phyloP scores from a whole-genome alignment of 2,329 filamentous ascomycete species.

The Periconia sp. region DNA sequence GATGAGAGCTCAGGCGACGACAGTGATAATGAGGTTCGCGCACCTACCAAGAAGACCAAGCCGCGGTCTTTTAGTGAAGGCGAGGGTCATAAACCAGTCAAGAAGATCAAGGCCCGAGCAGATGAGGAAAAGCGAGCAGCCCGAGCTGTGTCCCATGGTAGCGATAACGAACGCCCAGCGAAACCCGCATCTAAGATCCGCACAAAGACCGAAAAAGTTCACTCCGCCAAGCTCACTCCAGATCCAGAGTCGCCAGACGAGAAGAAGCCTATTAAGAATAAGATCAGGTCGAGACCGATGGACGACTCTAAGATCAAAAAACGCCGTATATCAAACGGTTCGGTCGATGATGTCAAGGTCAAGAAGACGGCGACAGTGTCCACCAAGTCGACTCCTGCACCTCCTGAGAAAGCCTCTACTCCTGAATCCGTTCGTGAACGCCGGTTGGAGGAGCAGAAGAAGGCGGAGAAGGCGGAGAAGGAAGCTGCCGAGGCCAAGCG shows the following conservation, averaged over 20 bases:
- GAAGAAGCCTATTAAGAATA: slow-evolving; percentile 36
- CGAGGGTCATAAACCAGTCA: slow-evolving; percentile 40
- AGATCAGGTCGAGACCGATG: slow-evolving; percentile 38
- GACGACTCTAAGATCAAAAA: slow-evolving; percentile 40
- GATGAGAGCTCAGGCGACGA: slow-evolving; percentile 45
- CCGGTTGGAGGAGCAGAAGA: slow-evolving; percentile 40
- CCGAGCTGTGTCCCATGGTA: slow-evolving; percentile 35
- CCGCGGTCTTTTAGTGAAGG: slow-evolving; percentile 43
- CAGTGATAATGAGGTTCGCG: slow-evolving; percentile 46
- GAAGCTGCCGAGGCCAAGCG: slow-evolving; percentile 33
- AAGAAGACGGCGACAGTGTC: slow-evolving; percentile 43
- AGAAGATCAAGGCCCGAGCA: slow-evolving; percentile 37
- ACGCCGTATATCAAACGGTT: slow-evolving; percentile 37
- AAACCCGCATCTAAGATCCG: slow-evolving; percentile 33
- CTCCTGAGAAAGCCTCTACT: slow-evolving; percentile 40
- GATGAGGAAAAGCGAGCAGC: slow-evolving; percentile 37
- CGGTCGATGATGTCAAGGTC: slow-evolving; percentile 32
- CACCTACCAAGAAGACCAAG: slow-evolving; percentile 39
- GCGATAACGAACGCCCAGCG: slow-evolving; percentile 32
- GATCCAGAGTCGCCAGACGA: slow-evolving; percentile 45
- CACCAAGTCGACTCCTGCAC: slow-evolving; percentile 43
- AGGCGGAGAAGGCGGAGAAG: slow-evolving; percentile 31
- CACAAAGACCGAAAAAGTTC: slow-evolving; percentile 30
- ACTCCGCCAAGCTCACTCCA: slow-evolving; percentile 37
- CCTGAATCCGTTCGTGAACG: slow-evolving; percentile 41